These are phyloP conservation scores for Saccharomycopsis schoenii DNA, from an alignment of 805 yeast species.

Conservation along the genomic window DNA sequence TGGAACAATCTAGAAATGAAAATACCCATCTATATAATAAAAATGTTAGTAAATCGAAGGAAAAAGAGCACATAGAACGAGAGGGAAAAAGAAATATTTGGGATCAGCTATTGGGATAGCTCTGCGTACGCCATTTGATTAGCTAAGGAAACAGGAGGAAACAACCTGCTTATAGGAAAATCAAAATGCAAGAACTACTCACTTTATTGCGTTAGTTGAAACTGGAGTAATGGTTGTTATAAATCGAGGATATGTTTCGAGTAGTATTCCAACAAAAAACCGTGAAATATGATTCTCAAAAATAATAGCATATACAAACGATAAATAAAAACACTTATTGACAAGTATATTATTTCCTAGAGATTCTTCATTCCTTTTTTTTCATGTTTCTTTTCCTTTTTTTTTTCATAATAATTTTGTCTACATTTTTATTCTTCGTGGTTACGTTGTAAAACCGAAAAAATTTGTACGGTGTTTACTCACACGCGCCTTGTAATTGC, in stretches of 20 bases:
- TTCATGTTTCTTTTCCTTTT: background rate
- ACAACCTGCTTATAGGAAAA: too few species aligned
- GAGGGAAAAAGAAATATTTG: too few species aligned
- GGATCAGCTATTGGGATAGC: too few species aligned
- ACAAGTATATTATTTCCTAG: background rate
- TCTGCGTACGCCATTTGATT: too few species aligned
- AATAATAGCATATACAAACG: background rate
- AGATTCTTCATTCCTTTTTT: background rate
- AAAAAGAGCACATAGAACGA: too few species aligned
- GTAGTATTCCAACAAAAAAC: too few species aligned
- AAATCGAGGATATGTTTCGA: too few species aligned
- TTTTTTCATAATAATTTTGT: background rate
- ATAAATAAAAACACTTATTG: background rate
- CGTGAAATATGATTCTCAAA: background rate
- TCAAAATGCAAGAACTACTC: too few species aligned
- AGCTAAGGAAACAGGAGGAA: too few species aligned
- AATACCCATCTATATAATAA: conserved; percentile 64
- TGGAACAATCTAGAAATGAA: conserved; percentile 87
- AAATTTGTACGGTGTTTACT: background rate
- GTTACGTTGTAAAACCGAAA: background rate
- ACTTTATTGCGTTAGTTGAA: too few species aligned
- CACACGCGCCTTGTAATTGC: background rate
- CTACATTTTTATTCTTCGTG: background rate
- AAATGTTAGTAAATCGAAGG: background rate
- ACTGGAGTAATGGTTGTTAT: too few species aligned